phyloP scores from a whole-genome alignment of 345 rosid species.

The Orychophragmus violaceus region DNA sequence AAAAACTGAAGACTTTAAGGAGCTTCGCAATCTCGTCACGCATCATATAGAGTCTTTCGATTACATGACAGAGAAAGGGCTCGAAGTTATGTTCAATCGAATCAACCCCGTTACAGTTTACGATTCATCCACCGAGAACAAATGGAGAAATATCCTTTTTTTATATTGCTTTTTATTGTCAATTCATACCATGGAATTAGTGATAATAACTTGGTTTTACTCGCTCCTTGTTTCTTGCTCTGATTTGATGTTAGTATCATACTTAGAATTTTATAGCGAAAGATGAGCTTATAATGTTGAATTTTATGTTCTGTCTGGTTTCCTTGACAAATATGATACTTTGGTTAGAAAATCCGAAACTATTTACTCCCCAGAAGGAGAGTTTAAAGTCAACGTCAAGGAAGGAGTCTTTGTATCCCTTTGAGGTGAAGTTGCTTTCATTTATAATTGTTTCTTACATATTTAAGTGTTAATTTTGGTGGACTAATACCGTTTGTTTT shows the following conservation, averaged over 20 bases:
- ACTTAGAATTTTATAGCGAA: not conserved
- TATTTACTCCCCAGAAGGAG: conserved; percentile 59
- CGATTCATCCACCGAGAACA: conserved; percentile 39
- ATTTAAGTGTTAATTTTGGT: not conserved
- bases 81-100: conserved; percentile 55
- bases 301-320: conserved; percentile 17
- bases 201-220: not conserved
- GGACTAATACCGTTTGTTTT: conserved; percentile 1
- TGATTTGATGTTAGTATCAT: not conserved
- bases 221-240: not conserved
- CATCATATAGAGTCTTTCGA: conserved; percentile 86
- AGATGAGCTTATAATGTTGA: too few relatives aligned
- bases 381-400: conserved; percentile 30
- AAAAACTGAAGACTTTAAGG: conserved; percentile 36
- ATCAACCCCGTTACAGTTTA: conserved; percentile 51
- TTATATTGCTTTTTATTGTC: not conserved
- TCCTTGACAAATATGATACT: conserved; percentile 59
- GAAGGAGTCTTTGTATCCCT: conserved; percentile 47
- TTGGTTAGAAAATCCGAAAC: conserved; percentile 48
- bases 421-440: conserved; percentile 46
- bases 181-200: not conserved
- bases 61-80: conserved; percentile 73
- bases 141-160: conserved; percentile 77
- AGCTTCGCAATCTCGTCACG: conserved; percentile 54
- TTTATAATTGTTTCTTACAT: not conserved